Percentiles rank a stretch among this genome's conserved stretches.
Conservation (phyloP, 192 early-diverging fungal genomes). For the Phycomyces blakesleeanus region DNA sequence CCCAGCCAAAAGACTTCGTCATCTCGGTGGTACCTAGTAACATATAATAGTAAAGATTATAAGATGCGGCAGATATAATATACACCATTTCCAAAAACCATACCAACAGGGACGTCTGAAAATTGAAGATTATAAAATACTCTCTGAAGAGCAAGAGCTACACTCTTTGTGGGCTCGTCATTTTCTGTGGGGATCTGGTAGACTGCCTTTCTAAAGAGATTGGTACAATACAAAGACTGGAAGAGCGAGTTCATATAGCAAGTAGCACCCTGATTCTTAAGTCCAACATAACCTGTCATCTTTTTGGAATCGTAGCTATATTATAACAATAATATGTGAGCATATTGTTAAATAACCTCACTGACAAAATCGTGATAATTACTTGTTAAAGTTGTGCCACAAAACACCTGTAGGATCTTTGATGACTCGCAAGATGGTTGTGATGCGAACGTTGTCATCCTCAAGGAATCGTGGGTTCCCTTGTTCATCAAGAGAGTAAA, state of each 20-base stretch:
- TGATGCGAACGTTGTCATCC: constrained; percentile 60
- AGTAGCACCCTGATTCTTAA: constrained; percentile 97
- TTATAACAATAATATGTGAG: constrained; percentile 12
- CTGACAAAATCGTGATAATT: not conserved
- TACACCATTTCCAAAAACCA: no score
- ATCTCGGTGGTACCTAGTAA: constrained; percentile 86
- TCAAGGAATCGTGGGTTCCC: constrained; percentile 57
- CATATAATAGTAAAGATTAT: not conserved
- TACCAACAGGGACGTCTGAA: constrained; percentile 61
- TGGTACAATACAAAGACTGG: constrained; percentile 93
- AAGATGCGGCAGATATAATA: no score
- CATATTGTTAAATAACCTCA: no score
- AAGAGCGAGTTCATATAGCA: constrained; percentile 99
- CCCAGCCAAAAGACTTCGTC: constrained; percentile 98
- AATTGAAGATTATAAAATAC: constrained; percentile 91
- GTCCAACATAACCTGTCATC: constrained; percentile 87
- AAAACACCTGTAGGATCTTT: constrained; percentile 88
- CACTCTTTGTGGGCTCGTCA: constrained; percentile 84
- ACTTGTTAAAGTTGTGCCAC: constrained; percentile 93
- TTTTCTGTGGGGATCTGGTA: constrained; percentile 90
- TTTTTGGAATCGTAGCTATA: constrained; percentile 83
- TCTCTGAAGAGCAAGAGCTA: constrained; percentile 88
- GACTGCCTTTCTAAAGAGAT: constrained; percentile 87
- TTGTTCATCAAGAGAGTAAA: constrained; percentile 37
- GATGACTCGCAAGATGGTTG: constrained; percentile 70